These are phyloP conservation scores for Thozetella sp. DNA, from an alignment of 495 filamentous ascomycete genomes.

Conservation along the genomic window DNA sequence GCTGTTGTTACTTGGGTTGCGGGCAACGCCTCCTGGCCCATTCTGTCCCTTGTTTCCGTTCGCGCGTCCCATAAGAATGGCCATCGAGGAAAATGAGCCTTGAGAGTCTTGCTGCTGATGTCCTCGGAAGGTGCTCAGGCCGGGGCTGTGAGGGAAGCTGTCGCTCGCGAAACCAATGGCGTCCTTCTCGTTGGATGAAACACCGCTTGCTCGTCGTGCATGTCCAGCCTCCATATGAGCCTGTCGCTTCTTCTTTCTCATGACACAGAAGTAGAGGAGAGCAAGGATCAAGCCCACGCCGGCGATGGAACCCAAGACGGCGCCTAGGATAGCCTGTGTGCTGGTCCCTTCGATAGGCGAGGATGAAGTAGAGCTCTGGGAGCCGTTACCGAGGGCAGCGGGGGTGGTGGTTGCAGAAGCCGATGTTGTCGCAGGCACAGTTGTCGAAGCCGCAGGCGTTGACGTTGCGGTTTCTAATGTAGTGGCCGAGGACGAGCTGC, in stretches of 20 bases:
- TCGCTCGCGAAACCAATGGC: constrained; percentile 52
- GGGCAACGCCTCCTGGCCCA: constrained; percentile 37
- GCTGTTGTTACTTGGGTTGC: constrained; percentile 49
- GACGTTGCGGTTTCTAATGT: constrained; percentile 37
- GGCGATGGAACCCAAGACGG: constrained; percentile 76
- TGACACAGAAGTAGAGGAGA: constrained; percentile 66
- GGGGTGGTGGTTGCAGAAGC: constrained; percentile 20
- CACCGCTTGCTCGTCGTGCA: constrained; percentile 49
- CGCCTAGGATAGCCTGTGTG: constrained; percentile 65
- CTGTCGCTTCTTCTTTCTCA: constrained; percentile 53
- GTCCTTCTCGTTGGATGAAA: constrained; percentile 51
- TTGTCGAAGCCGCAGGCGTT: constrained; percentile 31
- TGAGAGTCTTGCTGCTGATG: constrained; percentile 47
- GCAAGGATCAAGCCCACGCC: constrained; percentile 72
- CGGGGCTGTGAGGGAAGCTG: constrained; percentile 51
- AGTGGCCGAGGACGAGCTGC: constrained; percentile 38
- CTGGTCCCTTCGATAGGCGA: constrained; percentile 16
- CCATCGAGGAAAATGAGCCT: constrained; percentile 56
- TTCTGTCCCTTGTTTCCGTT: constrained; percentile 38
- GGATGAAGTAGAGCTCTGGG: neutral
- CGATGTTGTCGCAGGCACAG: constrained; percentile 34
- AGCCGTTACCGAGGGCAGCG: constrained; percentile 3
- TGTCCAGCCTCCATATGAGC: constrained; percentile 45
- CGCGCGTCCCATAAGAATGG: constrained; percentile 53
- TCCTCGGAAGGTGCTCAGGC: constrained; percentile 39